Evolutionary conservation across 1,284 basidiomycete genomes (phyloP), one percentile per base, ranked within the genome.

Genomic region (Puccinia triticina): DNA sequence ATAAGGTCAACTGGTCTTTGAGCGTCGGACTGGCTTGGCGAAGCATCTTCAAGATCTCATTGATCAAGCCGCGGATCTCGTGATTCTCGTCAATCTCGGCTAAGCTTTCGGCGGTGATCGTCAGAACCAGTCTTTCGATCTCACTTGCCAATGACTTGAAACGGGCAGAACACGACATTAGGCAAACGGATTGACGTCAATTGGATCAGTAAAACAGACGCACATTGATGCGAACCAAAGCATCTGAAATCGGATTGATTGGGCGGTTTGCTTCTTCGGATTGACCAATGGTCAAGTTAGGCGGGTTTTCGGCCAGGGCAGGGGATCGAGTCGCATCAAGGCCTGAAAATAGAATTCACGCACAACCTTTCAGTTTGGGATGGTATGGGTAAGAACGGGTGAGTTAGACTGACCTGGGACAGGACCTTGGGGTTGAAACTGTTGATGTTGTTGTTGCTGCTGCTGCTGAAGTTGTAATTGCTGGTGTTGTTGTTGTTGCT

Each of bases 41-140:
- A 48, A 74, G 79, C 57, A 90, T 89, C 84, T 91, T 89, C 16
- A 95, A 89, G 82, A 98, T 92, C 85, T 94, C 93, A 77, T 92
- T 91, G 83, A 96, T 90, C 77, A 96, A 89, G 84, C 91, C 90
- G 83, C 94, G 93, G 83, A 98, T 91, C 76, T 97, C 94, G 86
- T 95, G 93, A 85, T 92, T 93, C 18, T 92, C 90, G 1, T 94
- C 92, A 21, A 96, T 88, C 12, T 90, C 89, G 0, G 91, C 89
- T 55, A 95, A 89, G 4, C 92, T 90, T 23, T 77, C 64, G 21
- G 46, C 67, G 23, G n/a, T n/a, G 14, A 75, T 3, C 2, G 57
- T 83, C 53, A 72, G 77, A 77, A 75, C 79, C 67, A 55, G 85
- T 84, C 72, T 94, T 92, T 97, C 95, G 80, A 96, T 87, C 84